phyloP scores from a whole-genome alignment of 176 grass and related monocot genomes.

The Ensete glaucum region DNA sequence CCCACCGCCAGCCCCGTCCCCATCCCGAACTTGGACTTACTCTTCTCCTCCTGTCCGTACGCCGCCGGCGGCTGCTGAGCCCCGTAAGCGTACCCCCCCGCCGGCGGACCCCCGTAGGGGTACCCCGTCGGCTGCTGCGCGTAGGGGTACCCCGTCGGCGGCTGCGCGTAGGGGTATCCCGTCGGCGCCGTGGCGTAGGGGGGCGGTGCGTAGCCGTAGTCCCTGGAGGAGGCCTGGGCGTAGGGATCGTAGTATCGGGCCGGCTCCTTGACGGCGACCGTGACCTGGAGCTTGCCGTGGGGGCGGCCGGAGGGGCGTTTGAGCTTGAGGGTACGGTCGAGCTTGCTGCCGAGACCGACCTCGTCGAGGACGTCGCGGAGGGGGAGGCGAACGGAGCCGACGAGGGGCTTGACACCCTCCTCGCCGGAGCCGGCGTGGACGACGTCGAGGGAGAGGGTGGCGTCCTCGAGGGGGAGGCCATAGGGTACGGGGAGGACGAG shows the following conservation, averaged over 20 bases:
- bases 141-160: constrained; percentile 10
- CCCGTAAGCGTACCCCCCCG: neutral
- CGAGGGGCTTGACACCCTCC: constrained; percentile 60
- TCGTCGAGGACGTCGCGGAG: constrained; percentile 66
- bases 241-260: constrained; percentile 34
- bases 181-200: constrained; percentile 7
- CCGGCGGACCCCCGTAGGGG: neutral
- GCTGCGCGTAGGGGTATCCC: constrained; percentile 17
- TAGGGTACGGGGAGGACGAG: constrained; percentile 34
- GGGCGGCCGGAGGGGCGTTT: constrained; percentile 66
- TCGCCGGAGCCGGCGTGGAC: constrained; percentile 55
- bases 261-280: constrained; percentile 39
- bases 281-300: constrained; percentile 52
- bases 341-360: constrained; percentile 32
- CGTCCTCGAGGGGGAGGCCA: constrained; percentile 28
- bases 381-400: constrained; percentile 50
- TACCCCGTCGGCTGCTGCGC: neutral
- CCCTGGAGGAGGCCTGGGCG: neutral
- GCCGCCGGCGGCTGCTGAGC: neutral
- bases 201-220: neutral
- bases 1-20: constrained; percentile 52
- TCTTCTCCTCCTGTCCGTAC: constrained; percentile 26
- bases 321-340: constrained; percentile 35
- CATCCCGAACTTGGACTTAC: constrained; percentile 55
- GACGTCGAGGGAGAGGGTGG: constrained; percentile 55